These are phyloP conservation scores for Prunus dulcis DNA, from an alignment of 306 rosid species.

Conservation along the genomic window DNA sequence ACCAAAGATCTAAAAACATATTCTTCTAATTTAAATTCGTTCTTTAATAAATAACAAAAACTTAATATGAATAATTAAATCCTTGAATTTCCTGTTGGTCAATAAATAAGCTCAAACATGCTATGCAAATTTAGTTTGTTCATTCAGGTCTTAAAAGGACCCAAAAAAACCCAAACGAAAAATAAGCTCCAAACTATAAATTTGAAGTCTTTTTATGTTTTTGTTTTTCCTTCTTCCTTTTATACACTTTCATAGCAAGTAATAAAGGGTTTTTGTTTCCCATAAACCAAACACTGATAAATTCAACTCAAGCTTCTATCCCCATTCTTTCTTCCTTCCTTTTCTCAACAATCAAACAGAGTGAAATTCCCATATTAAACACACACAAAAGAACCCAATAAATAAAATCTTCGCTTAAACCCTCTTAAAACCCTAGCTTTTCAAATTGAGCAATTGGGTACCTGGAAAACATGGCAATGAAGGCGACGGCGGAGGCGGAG, in stretches of 20 bases:
- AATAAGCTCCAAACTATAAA: background rate
- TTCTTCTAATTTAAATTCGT: constrained; percentile 2
- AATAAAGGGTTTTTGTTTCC: background rate
- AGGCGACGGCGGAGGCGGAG: constrained; percentile 57
- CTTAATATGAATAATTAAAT: background rate
- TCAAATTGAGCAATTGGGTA: constrained; percentile 13
- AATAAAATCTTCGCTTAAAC: constrained; percentile 1
- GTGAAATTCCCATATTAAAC: background rate
- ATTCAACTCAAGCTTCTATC: background rate
- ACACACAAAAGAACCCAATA: background rate
- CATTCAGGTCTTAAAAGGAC: background rate
- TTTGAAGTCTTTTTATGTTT: background rate
- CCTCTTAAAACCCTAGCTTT: constrained; percentile 22
- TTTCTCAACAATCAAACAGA: background rate
- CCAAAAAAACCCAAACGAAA: background rate
- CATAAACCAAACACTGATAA: background rate
- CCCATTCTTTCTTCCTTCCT: background rate
- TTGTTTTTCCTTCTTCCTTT: background rate
- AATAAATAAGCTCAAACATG: background rate
- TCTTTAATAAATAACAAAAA: background rate
- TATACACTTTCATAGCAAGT: background rate
- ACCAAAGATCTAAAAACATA: background rate
- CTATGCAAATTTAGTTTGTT: background rate
- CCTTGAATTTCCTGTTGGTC: background rate
- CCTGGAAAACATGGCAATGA: constrained; percentile 62